Conservation (phyloP, 2,329 filamentous ascomycete species). For the Penicillium occitanis region DNA sequence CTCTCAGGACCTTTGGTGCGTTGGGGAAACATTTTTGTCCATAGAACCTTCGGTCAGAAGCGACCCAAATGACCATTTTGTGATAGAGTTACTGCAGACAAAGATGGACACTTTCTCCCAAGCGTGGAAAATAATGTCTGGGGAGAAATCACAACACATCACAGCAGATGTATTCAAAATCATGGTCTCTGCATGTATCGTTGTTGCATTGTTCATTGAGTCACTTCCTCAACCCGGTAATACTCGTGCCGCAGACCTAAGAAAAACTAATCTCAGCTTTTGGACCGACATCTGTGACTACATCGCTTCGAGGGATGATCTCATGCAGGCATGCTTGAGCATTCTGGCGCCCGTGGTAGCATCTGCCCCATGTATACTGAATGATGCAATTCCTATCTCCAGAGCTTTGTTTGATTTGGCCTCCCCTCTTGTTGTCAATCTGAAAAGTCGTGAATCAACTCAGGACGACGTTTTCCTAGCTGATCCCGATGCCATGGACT, state of each 20-base stretch:
- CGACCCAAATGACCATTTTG: conserved; percentile 36
- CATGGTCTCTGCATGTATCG: conserved; percentile 50
- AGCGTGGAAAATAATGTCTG: conserved; percentile 44
- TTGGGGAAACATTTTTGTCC: conserved; percentile 24
- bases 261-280: conserved; percentile 30
- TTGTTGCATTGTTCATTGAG: conserved; percentile 39
- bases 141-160: conserved; percentile 47
- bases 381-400: conserved; percentile 26
- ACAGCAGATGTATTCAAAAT: conserved; percentile 53
- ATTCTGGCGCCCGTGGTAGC: conserved; percentile 37
- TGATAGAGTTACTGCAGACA: conserved; percentile 48
- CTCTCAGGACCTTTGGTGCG: conserved; percentile 29
- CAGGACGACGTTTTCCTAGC: conserved; percentile 24
- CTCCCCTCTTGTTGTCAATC: conserved; percentile 31
- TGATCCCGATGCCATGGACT: conserved; percentile 43
- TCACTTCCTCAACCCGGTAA: conserved; percentile 35
- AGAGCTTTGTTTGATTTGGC: conserved; percentile 30
- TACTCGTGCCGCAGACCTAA: conserved; percentile 32
- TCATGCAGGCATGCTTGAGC: conserved; percentile 34
- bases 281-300: conserved; percentile 40
- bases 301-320: conserved; percentile 31
- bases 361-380: conserved; percentile 24
- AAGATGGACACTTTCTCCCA: conserved; percentile 49
- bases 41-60: conserved; percentile 31
- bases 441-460: conserved; percentile 32